phyloP scores from a whole-genome alignment of 495 filamentous ascomycete genomes.

The Hypoxylon trugodes region DNA sequence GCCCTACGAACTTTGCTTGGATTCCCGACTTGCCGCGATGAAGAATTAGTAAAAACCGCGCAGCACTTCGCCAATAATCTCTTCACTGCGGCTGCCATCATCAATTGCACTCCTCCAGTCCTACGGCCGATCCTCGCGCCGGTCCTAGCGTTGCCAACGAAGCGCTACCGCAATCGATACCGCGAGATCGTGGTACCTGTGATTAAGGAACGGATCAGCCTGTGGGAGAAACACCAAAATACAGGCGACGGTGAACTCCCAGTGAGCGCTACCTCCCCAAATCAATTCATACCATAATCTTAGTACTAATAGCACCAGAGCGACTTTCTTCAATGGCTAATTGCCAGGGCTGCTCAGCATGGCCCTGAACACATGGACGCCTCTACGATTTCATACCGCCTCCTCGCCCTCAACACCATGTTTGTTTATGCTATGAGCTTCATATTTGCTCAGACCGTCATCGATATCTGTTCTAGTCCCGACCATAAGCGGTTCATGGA shows the following conservation, averaged over 20 bases:
- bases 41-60: background rate
- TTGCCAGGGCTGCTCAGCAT: background rate
- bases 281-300: background rate
- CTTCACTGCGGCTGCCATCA: background rate
- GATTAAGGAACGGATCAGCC: background rate
- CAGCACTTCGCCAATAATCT: background rate
- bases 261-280: background rate
- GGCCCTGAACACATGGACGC: background rate
- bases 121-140: background rate
- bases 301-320: background rate
- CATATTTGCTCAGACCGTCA: background rate
- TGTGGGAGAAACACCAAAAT: background rate
- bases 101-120: background rate
- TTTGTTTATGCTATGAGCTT: slow-evolving; percentile 4
- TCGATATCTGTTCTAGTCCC: background rate
- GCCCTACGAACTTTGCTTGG: background rate
- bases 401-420: slow-evolving; percentile 5
- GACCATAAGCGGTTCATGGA: background rate
- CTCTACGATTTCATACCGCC: background rate
- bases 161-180: background rate
- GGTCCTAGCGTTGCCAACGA: background rate
- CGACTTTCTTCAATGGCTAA: slow-evolving; percentile 1
- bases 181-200: background rate
- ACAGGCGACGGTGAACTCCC: background rate
- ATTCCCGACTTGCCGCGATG: background rate